These are phyloP conservation scores for Acacia melanoxylon DNA, from an alignment of 306 rosid species.

Conservation along the genomic window DNA sequence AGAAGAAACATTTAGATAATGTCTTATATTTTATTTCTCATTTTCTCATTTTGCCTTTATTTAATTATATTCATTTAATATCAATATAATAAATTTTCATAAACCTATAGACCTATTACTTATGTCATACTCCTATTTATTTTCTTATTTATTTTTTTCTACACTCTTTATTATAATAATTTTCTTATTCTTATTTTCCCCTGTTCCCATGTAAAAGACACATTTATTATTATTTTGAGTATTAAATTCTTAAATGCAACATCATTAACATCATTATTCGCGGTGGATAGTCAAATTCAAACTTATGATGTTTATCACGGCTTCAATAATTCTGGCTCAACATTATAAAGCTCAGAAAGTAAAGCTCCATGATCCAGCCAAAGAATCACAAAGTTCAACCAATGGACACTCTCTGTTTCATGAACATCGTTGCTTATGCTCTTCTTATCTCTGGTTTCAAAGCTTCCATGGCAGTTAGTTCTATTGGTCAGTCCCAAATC, in stretches of 20 bases:
- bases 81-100: too few species aligned
- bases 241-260: background rate
- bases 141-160: too few species aligned
- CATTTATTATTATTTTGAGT: too few species aligned
- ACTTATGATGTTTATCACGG: background rate
- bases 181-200: too few species aligned
- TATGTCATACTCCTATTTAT: too few species aligned
- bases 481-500: conserved; percentile 34
- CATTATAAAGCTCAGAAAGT: background rate
- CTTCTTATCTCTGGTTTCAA: conserved; percentile 13
- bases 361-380: background rate
- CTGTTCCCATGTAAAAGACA: too few species aligned
- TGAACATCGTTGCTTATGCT: background rate
- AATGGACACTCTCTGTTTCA: conserved; percentile 5
- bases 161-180: too few species aligned
- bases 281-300: background rate
- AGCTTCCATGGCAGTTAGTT: conserved; percentile 35
- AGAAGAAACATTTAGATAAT: too few species aligned
- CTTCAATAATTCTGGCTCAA: background rate
- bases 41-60: too few species aligned
- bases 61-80: too few species aligned
- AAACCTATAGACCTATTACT: too few species aligned
- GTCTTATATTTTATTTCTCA: too few species aligned
- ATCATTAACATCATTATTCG: background rate
- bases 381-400: background rate